Percentiles rank a stretch among this genome's conserved stretches.
phyloP scores from a whole-genome alignment of 495 filamentous ascomycete species.

The Pyrenula aspistea region DNA sequence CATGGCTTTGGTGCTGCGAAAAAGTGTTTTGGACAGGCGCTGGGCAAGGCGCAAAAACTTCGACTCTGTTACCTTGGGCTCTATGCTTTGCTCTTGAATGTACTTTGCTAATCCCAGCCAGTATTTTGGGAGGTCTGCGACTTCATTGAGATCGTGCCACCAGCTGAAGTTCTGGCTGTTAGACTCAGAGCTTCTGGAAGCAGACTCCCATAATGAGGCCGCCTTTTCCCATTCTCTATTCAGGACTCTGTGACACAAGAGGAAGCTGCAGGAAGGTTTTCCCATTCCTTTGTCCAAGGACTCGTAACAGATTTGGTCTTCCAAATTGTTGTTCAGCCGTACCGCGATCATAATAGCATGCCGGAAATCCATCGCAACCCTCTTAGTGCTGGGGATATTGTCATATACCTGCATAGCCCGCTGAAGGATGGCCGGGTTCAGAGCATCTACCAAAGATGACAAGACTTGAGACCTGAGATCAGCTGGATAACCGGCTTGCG shows the following conservation, averaged over 20 bases:
- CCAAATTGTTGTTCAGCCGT: constrained; percentile 4
- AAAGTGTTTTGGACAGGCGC: constrained; percentile 10
- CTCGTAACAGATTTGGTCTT: constrained; percentile 20
- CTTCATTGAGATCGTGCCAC: neutral
- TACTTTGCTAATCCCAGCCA: constrained; percentile 11
- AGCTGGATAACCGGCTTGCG: constrained; percentile 10
- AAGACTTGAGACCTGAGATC: constrained; percentile 20
- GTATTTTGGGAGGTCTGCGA: constrained; percentile 2
- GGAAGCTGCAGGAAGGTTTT: constrained; percentile 10
- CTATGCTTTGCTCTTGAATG: constrained; percentile 1
- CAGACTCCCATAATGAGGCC: neutral
- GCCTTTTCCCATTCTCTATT: constrained; percentile 20
- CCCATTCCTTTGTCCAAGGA: constrained; percentile 13
- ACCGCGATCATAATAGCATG: constrained; percentile 17
- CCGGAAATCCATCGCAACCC: constrained; percentile 25
- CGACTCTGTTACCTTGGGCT: neutral
- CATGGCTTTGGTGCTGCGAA: constrained; percentile 10
- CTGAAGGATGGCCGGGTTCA: constrained; percentile 17
- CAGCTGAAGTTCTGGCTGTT: neutral
- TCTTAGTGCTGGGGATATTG: constrained; percentile 15
- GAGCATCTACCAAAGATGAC: constrained; percentile 23
- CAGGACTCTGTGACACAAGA: constrained; percentile 22
- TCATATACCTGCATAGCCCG: constrained; percentile 30
- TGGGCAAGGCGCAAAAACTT: neutral
- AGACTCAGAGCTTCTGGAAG: neutral